Percentiles rank a stretch among this genome's conserved stretches.
Conservation (phyloP, 164 flowering plant species). For the Berberis thunbergii region DNA sequence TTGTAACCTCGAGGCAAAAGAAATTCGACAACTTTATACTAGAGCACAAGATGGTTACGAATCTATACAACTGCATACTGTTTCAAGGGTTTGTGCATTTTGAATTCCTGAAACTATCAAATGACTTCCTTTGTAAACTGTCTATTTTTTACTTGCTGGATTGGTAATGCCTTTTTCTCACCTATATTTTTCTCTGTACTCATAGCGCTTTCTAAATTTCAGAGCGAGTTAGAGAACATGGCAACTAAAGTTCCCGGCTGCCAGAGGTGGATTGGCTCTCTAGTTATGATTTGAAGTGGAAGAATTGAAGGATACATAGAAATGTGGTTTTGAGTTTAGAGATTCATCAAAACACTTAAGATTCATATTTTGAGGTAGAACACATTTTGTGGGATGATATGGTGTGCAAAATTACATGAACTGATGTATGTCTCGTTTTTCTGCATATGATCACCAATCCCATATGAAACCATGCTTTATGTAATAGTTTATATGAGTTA, state of each 20-base stretch:
- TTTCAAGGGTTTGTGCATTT: constrained; percentile 49
- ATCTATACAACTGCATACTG: constrained; percentile 67
- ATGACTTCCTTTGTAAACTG: background rate
- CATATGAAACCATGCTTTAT: too few relatives aligned
- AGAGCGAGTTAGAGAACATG: constrained; percentile 58
- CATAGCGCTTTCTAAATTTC: constrained; percentile 13
- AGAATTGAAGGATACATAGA: constrained; percentile 8
- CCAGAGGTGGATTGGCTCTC: constrained; percentile 87
- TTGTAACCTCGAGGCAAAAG: constrained; percentile 44
- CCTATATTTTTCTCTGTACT: constrained; percentile 3
- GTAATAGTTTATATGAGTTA: too few relatives aligned
- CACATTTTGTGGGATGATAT: too few relatives aligned
- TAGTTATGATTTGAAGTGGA: constrained; percentile 54
- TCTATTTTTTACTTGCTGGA: background rate
- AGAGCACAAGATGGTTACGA: constrained; percentile 87
- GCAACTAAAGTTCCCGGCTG: constrained; percentile 89
- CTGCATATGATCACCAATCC: too few relatives aligned
- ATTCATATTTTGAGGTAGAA: too few relatives aligned
- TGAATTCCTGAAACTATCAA: constrained; percentile 1
- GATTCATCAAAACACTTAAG: too few relatives aligned
- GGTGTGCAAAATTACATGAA: too few relatives aligned
- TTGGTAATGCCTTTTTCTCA: background rate
- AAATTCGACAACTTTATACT: constrained; percentile 56
- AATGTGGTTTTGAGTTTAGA: too few relatives aligned
- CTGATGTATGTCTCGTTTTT: too few relatives aligned